These are phyloP conservation scores for Hypomyces perniciosus DNA, from an alignment of 2,329 filamentous ascomycete species.

Conservation along the genomic window DNA sequence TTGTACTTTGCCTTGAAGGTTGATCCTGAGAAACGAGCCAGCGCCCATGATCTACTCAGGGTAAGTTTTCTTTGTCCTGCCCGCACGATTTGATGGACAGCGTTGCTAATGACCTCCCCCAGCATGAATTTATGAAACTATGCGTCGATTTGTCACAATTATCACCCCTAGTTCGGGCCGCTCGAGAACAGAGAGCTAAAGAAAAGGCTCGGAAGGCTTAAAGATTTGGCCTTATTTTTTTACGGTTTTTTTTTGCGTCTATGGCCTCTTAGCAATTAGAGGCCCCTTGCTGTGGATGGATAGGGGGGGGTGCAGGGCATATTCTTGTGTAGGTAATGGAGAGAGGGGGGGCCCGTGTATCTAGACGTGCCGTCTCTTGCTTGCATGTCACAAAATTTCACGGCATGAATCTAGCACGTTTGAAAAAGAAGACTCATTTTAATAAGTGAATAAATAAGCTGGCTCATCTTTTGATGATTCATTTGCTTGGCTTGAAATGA, in stretches of 20 bases:
- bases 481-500: too few species aligned
- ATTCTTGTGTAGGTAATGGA: too few species aligned
- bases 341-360: not conserved
- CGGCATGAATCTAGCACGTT: too few species aligned
- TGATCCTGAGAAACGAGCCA: slow-evolving; percentile 93
- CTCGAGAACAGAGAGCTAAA: slow-evolving; percentile 75
- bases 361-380: not conserved
- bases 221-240: not conserved
- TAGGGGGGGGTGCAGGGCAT: too few species aligned
- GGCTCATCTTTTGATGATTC: too few species aligned
- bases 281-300: not conserved
- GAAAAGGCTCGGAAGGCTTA: slow-evolving; percentile 69
- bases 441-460: too few species aligned
- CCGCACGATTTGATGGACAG: not conserved
- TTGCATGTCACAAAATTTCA: not conserved
- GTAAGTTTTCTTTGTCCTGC: slow-evolving; percentile 51
- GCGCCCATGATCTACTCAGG: slow-evolving; percentile 85
- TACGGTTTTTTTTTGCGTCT: too few species aligned
- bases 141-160: slow-evolving; percentile 71
- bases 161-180: slow-evolving; percentile 79
- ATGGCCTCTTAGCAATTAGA: too few species aligned
- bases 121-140: slow-evolving; percentile 77
- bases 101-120: slow-evolving; percentile 16
- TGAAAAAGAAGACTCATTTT: too few species aligned
- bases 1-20: slow-evolving; percentile 90